A percentile compares a stretch with the other conserved stretches of the same genome.
These are phyloP conservation scores for Chrysanthemum seticuspe DNA, from an alignment of 129 eudicot genomes.

Conservation along the genomic window DNA sequence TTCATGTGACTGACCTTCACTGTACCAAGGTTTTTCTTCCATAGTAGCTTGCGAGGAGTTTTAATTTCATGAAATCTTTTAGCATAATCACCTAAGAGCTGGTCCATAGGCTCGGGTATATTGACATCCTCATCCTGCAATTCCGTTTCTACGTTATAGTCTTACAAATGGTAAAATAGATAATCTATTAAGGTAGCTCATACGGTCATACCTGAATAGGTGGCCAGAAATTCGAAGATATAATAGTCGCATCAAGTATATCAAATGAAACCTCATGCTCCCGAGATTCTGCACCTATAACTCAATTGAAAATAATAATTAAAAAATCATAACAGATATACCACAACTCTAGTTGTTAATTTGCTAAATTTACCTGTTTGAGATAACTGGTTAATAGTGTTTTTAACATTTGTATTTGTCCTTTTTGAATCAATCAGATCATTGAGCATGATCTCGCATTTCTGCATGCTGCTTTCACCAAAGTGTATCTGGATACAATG, in stretches of 20 bases:
- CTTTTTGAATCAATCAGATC: constrained; percentile 94
- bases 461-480: constrained; percentile 99
- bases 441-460: constrained; percentile 98
- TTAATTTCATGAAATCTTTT: constrained; percentile 86
- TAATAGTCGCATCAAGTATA: constrained; percentile 71
- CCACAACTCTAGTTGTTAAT: not conserved
- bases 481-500: constrained; percentile 74
- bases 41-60: constrained; percentile 89
- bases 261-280: constrained; percentile 59
- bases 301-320: constrained; percentile 15
- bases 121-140: constrained; percentile 80
- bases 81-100: constrained; percentile 76
- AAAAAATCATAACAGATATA: constrained; percentile 19
- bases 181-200: not conserved
- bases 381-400: constrained; percentile 62
- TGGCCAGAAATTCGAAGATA: constrained; percentile 99
- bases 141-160: constrained; percentile 10
- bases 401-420: constrained; percentile 81
- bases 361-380: constrained; percentile 48
- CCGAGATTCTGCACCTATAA: constrained; percentile 39
- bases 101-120: constrained; percentile 74
- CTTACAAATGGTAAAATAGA: not conserved
- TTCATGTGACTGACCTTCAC: constrained; percentile 65
- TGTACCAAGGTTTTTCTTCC: constrained; percentile 99
- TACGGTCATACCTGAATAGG: constrained; percentile 85